Conservation (phyloP, 495 filamentous ascomycete species). For the Bathelium albidoporum region DNA sequence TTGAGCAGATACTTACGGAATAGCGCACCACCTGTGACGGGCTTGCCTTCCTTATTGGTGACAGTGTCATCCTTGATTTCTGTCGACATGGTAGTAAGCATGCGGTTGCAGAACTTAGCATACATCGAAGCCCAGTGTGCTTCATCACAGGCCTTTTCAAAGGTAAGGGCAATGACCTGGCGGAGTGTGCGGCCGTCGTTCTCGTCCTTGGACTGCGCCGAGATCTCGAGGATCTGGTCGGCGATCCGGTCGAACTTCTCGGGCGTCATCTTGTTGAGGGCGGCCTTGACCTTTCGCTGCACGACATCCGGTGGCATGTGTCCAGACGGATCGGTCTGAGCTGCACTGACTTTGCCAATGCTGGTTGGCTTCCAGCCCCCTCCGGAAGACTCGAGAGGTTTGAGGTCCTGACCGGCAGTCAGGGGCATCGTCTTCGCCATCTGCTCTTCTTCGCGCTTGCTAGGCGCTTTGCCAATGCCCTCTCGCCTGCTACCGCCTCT, state of each 20-base stretch:
- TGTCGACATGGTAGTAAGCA: slow-evolving; percentile 89
- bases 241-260: slow-evolving; percentile 97
- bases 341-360: slow-evolving; percentile 29
- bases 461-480: slow-evolving; percentile 24
- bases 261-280: slow-evolving; percentile 98
- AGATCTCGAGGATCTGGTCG: slow-evolving; percentile 84
- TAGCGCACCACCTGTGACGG: slow-evolving; percentile 82
- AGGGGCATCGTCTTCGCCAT: slow-evolving; percentile 78
- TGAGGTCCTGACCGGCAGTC: slow-evolving; percentile 66
- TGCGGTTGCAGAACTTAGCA: slow-evolving; percentile 94
- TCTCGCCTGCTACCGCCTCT: slow-evolving; percentile 40
- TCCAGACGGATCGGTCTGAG: slow-evolving; percentile 41
- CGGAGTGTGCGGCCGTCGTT: slow-evolving; percentile 86
- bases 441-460: slow-evolving; percentile 48
- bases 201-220: slow-evolving; percentile 90
- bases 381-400: slow-evolving; percentile 58
- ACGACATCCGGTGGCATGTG: slow-evolving; percentile 84
- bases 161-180: slow-evolving; percentile 96
- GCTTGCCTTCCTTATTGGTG: slow-evolving; percentile 69
- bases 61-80: slow-evolving; percentile 95
- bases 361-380: slow-evolving; percentile 88
- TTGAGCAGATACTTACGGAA: slow-evolving; percentile 99
- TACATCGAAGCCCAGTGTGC: slow-evolving; percentile 99
- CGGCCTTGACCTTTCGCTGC: slow-evolving; percentile 96
- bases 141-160: slow-evolving; percentile 98